Evolutionary conservation across 208 protist genomes (phyloP).

Genomic region (Leishmania mexicana): DNA sequence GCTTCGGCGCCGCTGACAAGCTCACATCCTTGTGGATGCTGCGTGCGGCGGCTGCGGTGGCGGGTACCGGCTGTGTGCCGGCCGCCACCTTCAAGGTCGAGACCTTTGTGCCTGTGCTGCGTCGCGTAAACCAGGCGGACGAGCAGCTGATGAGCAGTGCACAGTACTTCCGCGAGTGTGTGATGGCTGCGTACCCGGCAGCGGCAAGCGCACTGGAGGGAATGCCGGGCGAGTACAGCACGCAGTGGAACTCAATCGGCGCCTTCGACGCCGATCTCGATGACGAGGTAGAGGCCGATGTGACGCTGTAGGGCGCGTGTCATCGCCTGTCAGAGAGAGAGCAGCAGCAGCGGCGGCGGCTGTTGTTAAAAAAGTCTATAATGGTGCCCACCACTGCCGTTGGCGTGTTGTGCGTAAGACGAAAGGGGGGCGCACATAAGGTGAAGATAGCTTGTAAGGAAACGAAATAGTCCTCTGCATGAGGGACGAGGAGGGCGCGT

Average conservation of each 20-base stretch:
- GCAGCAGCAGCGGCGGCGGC: background rate
- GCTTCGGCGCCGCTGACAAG: conserved; percentile 67
- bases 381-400: background rate
- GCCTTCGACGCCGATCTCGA: conserved; percentile 90
- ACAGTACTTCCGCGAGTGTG: conserved; percentile 77
- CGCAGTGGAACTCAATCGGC: conserved; percentile 63
- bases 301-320: conserved; percentile 46
- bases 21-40: conserved; percentile 83
- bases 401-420: background rate
- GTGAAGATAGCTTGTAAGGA: background rate
- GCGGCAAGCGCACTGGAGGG: conserved; percentile 36
- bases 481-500: background rate
- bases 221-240: conserved; percentile 56
- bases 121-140: conserved; percentile 62
- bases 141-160: conserved; percentile 83
- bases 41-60: conserved; percentile 77
- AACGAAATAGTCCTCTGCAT: background rate
- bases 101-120: conserved; percentile 67
- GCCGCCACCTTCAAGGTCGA: conserved; percentile 52
- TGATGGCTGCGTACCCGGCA: conserved; percentile 53
- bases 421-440: background rate
- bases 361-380: background rate
- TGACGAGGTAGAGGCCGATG: conserved; percentile 83
- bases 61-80: conserved; percentile 52
- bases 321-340: conserved; percentile 11